Percentiles rank a stretch among this genome's conserved stretches.
These are phyloP conservation scores for Cicer chorassanicum DNA, from an alignment of 306 rosid species.

Conservation along the genomic window DNA sequence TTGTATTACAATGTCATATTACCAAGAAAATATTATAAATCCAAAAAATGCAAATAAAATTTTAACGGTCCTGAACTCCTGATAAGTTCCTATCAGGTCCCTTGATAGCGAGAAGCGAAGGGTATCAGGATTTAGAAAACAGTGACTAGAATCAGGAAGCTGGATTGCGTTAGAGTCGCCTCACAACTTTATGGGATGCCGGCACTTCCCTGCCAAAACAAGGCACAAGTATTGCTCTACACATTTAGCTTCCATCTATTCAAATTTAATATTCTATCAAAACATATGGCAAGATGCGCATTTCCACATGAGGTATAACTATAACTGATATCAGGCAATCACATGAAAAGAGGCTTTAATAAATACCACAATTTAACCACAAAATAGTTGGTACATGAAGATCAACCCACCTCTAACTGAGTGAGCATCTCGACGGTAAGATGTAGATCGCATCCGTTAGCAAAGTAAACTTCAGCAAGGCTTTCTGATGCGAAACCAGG, in stretches of 20 bases:
- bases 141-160: slow-evolving; percentile 37
- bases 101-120: slow-evolving; percentile 22
- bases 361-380: slow-evolving; percentile 28
- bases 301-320: neutral
- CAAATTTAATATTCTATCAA: slow-evolving; percentile 26
- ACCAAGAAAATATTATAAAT: slow-evolving; percentile 17
- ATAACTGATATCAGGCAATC: too few species aligned
- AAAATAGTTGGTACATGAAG: slow-evolving; percentile 12
- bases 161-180: slow-evolving; percentile 42
- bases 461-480: slow-evolving; percentile 87
- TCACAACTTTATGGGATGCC: slow-evolving; percentile 34
- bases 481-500: slow-evolving; percentile 96
- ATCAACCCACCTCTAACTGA: slow-evolving; percentile 83
- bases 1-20: slow-evolving; percentile 2
- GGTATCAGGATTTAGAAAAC: slow-evolving; percentile 29
- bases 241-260: slow-evolving; percentile 42
- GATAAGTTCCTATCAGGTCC: slow-evolving; percentile 15
- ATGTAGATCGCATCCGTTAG: slow-evolving; percentile 80
- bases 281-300: slow-evolving; percentile 20
- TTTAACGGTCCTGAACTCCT: slow-evolving; percentile 3
- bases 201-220: slow-evolving; percentile 46
- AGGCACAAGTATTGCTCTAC: slow-evolving; percentile 44
- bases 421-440: slow-evolving; percentile 90
- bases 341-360: slow-evolving; percentile 16
- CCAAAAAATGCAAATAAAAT: slow-evolving; percentile 14